Evolutionary conservation across 2,329 filamentous ascomycete genomes (phyloP).

Genomic region (Fusarium penzigii): DNA sequence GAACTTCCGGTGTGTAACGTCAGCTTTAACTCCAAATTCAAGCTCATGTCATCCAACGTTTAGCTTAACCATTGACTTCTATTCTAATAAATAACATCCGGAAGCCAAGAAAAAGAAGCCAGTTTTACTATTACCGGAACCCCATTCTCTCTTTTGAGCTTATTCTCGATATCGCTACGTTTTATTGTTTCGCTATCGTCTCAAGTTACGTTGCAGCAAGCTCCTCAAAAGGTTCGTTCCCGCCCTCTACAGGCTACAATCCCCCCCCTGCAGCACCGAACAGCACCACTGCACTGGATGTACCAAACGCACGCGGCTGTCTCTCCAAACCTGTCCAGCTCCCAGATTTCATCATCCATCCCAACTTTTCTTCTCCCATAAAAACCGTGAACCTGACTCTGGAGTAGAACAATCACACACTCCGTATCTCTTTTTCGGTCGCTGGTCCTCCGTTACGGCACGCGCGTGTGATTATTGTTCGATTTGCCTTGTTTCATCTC

Average conservation of each 20-base stretch:
- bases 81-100: not conserved
- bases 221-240: constrained; percentile 11
- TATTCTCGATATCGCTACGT: not conserved
- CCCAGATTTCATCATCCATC: not conserved
- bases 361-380: not conserved
- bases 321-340: not conserved
- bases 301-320: not conserved
- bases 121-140: not conserved
- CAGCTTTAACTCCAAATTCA: not conserved
- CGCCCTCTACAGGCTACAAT: constrained; percentile 1
- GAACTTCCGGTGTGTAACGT: not conserved
- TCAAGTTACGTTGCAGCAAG: constrained; percentile 27
- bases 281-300: not conserved
- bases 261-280: constrained; percentile 10
- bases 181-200: constrained; percentile 24
- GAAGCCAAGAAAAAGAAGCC: not conserved
- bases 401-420: not conserved
- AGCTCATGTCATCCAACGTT: not conserved
- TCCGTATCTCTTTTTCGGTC: not conserved
- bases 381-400: constrained; percentile 16
- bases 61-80: not conserved
- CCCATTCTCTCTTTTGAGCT: constrained; percentile 1
- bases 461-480: not conserved
- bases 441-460: constrained; percentile 1
- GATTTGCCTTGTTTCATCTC: constrained; percentile 2